Evolutionary conservation across 441 rosid genomes (phyloP), one percentile per base, ranked within the genome.

Genomic region (Adansonia grandidieri): DNA sequence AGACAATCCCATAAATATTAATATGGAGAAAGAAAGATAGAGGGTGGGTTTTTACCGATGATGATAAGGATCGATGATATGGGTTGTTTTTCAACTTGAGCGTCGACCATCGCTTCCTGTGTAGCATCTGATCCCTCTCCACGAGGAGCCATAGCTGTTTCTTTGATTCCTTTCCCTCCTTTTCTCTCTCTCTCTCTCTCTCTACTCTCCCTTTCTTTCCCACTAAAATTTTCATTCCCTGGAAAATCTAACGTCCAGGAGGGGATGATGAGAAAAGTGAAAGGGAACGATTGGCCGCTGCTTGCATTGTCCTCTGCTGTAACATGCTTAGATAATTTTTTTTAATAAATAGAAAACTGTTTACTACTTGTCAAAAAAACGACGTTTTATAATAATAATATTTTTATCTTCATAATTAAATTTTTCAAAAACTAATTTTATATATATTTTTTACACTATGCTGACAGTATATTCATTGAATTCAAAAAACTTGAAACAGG

Each of bases 41-140:
- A 67, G 54, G 37, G 2, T 3, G 60, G 32, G 11, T 56, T 84
- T 69, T 13, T 14, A 94, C 98, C 98, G 79, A 90, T 88, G 76
- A 94, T 73, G 80, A 94, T 86, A 83, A 91, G 91, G 86, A 94
- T 69, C 32, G 91, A 81, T 71, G 95, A 87, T 80, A 94, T 86
- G 6, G 91, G 88, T 47, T 79, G 82, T 40, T 22, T 77, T 61
- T 78, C 83, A 57, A 71, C 78, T 13, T 75, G 70, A 42, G 63
- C 79, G 47, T 28, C 32, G 32, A 72, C 84, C 88, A 48, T 73
- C 75, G 86, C 71, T 15, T 84, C 88, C 60, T 32, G 86, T 28
- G 72, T 71, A 62, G 76, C 81, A 60, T 47, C 83, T 44, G 89
- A 84, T 88, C 74, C 86, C 40, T 88, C 90, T 60, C 85, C 93